phyloP scores from a whole-genome alignment of 495 filamentous ascomycete species.

The Trichoderma orchidacearum region DNA sequence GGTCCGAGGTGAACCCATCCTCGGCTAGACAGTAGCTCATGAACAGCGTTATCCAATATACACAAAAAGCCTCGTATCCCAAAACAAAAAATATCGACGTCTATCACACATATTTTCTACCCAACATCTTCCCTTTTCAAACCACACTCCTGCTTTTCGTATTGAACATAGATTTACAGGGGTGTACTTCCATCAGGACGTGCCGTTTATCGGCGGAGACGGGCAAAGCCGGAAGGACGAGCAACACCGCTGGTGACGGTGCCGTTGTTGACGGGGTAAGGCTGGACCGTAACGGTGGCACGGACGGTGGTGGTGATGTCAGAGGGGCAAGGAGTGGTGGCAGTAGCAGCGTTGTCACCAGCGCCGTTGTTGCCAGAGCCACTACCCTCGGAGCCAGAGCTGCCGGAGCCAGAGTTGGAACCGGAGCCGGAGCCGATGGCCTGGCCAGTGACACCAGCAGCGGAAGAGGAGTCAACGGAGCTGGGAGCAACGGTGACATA shows the following conservation, averaged over 20 bases:
- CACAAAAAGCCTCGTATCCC: too few species aligned
- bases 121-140: neutral
- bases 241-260: neutral
- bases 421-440: neutral
- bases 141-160: neutral
- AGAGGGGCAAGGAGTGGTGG: neutral
- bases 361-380: neutral
- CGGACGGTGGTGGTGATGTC: neutral
- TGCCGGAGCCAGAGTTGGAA: neutral
- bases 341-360: neutral
- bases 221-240: constrained; percentile 5
- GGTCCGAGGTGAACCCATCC: too few species aligned
- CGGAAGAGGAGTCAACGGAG: neutral
- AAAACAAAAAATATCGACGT: too few species aligned
- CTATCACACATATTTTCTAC: too few species aligned
- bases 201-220: constrained; percentile 10
- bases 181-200: neutral
- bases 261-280: neutral
- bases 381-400: neutral
- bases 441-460: neutral
- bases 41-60: too few species aligned
- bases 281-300: neutral
- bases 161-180: neutral
- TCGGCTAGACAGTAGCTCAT: too few species aligned
- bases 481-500: constrained; percentile 6